Evolutionary conservation across 2,329 filamentous ascomycete genomes (phyloP).

Genomic region (Cladosporium sp.): DNA sequence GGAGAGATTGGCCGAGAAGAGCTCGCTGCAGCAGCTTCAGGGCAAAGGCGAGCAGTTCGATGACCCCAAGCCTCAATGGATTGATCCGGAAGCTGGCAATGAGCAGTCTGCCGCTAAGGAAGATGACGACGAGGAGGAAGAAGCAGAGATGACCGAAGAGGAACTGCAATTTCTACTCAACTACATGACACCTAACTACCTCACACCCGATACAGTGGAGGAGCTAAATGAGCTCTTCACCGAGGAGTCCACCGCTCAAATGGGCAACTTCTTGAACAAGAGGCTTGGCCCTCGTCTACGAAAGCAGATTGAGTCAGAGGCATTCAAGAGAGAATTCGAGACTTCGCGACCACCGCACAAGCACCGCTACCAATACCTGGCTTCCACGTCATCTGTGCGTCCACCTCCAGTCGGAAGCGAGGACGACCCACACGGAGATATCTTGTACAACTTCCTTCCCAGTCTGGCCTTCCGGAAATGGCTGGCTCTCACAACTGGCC

Average conservation of each 20-base stretch:
- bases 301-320: slow-evolving; percentile 65
- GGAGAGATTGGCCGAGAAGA: slow-evolving; percentile 83
- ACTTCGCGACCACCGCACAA: slow-evolving; percentile 85
- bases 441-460: slow-evolving; percentile 80
- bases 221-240: slow-evolving; percentile 77
- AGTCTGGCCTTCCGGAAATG: slow-evolving; percentile 86
- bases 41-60: slow-evolving; percentile 90
- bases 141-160: slow-evolving; percentile 65
- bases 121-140: slow-evolving; percentile 59
- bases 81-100: slow-evolving; percentile 34
- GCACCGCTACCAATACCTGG: slow-evolving; percentile 82
- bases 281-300: slow-evolving; percentile 75
- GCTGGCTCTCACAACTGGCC: slow-evolving; percentile 79
- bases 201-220: slow-evolving; percentile 87
- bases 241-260: slow-evolving; percentile 78
- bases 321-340: slow-evolving; percentile 27
- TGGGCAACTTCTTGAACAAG: slow-evolving; percentile 74
- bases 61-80: slow-evolving; percentile 65
- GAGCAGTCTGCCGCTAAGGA: slow-evolving; percentile 45
- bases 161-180: slow-evolving; percentile 89
- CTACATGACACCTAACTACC: slow-evolving; percentile 85
- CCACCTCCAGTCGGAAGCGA: slow-evolving; percentile 26
- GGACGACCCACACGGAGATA: slow-evolving; percentile 65
- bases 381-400: slow-evolving; percentile 42
- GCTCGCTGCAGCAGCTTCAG: slow-evolving; percentile 88